Conservation (phyloP, 1,284 basidiomycete species). For the Puccinia hordei region DNA sequence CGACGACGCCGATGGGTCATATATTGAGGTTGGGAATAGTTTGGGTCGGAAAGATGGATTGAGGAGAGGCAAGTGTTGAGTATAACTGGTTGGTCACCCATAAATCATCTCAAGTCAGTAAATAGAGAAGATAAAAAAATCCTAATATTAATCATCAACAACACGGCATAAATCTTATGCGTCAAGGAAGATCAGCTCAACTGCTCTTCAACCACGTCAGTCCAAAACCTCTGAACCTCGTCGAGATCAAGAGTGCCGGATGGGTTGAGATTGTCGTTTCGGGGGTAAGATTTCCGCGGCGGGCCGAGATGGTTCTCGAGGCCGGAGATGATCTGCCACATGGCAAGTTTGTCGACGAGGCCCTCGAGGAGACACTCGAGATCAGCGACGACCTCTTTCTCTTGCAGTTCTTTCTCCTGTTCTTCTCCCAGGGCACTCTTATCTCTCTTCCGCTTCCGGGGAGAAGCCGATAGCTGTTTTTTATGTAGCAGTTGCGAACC, state of each 20-base stretch:
- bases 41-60: slow-evolving; percentile 46
- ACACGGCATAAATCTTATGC: not conserved
- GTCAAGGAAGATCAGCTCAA: slow-evolving; percentile 4
- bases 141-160: not conserved
- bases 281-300: not conserved
- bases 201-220: slow-evolving; percentile 47
- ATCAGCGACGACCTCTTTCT: slow-evolving; percentile 13
- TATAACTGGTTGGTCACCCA: slow-evolving; percentile 20
- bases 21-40: slow-evolving; percentile 47
- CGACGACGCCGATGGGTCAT: slow-evolving; percentile 23
- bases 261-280: not conserved
- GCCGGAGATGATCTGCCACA: slow-evolving; percentile 46
- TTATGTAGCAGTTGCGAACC: slow-evolving; percentile 21
- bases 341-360: slow-evolving; percentile 42
- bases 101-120: not conserved
- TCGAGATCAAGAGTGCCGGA: slow-evolving; percentile 15
- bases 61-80: slow-evolving; percentile 22
- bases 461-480: slow-evolving; percentile 39
- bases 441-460: not conserved
- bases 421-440: not conserved
- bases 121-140: not conserved
- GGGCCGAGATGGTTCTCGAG: slow-evolving; percentile 11
- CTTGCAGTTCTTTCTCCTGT: not conserved
- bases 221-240: slow-evolving; percentile 44
- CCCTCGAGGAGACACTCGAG: slow-evolving; percentile 37